Evolutionary conservation across 331 rosid species (phyloP).

Genomic region (Phaseolus coccineus): DNA sequence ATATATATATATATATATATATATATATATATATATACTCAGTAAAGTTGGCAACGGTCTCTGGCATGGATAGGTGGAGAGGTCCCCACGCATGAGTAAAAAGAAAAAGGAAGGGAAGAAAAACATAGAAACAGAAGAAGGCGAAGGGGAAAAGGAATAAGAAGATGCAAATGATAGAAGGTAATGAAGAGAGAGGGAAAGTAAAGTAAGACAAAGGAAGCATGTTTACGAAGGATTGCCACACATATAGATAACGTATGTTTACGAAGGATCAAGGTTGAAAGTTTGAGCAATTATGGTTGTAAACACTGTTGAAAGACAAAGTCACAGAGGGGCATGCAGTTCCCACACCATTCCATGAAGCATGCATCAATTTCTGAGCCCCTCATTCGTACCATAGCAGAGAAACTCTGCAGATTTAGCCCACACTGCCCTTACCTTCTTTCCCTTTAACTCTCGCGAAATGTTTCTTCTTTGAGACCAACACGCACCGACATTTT

Average conservation of each 20-base stretch:
- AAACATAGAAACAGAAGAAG: slow-evolving; percentile 31
- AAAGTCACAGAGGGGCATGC: neutral
- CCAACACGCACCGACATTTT: slow-evolving; percentile 56
- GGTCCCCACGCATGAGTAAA: slow-evolving; percentile 48
- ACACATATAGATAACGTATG: neutral
- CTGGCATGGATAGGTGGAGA: slow-evolving; percentile 25
- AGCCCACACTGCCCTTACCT: slow-evolving; percentile 44
- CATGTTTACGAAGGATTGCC: slow-evolving; percentile 8
- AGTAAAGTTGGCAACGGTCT: slow-evolving; percentile 39
- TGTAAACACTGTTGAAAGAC: slow-evolving; percentile 16
- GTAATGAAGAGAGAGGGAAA: slow-evolving; percentile 6
- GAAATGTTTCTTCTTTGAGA: slow-evolving; percentile 46
- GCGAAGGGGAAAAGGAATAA: slow-evolving; percentile 26
- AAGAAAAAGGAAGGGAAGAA: slow-evolving; percentile 32
- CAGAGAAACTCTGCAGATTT: slow-evolving; percentile 39
- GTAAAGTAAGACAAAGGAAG: slow-evolving; percentile 37
- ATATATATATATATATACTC: neutral
- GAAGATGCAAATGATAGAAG: slow-evolving; percentile 38
- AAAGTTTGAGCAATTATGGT: neutral
- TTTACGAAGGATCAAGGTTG: neutral
- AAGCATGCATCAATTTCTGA: slow-evolving; percentile 63
- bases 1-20: no score
- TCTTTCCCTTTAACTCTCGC: slow-evolving; percentile 43
- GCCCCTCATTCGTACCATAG: slow-evolving; percentile 54
- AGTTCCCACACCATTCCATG: slow-evolving; percentile 47